These are phyloP conservation scores for Peronospora farinosa DNA, from an alignment of 352 stramenopile species.

Conservation along the genomic window DNA sequence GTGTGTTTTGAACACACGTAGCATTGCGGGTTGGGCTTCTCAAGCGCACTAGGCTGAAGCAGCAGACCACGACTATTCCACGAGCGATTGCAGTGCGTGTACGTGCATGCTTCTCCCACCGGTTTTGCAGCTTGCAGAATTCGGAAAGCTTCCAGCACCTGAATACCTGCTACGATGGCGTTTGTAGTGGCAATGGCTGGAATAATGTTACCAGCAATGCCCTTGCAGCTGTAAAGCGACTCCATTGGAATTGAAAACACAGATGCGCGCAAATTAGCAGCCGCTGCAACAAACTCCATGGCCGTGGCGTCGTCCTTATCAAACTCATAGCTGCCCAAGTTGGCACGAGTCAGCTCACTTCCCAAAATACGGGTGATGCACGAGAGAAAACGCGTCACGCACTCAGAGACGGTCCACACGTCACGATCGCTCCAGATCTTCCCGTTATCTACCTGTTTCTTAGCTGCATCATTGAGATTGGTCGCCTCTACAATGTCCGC, in stretches of 20 bases:
- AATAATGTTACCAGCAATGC: conserved; percentile 99
- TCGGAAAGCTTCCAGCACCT: conserved; percentile 82
- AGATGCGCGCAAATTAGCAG: conserved; percentile 92
- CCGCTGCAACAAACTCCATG: conserved; percentile 97
- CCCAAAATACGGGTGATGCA: conserved; percentile 61
- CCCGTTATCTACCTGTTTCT: conserved; percentile 22
- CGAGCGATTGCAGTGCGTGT: conserved; percentile 91
- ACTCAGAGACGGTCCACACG: conserved; percentile 87
- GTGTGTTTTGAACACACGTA: conserved; percentile 94
- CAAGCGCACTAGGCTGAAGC: conserved; percentile 86
- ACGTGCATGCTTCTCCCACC: conserved; percentile 79
- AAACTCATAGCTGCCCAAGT: conserved; percentile 87
- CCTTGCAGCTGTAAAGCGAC: conserved; percentile 92
- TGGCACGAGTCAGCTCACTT: conserved; percentile 40
- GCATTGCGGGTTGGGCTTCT: conserved; percentile 90
- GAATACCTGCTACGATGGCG: conserved; percentile 96
- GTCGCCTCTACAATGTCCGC: conserved; percentile 37
- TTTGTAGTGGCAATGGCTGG: conserved; percentile 99
- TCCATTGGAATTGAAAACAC: conserved; percentile 81
- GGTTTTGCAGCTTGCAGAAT: conserved; percentile 60
- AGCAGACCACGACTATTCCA: conserved; percentile 89
- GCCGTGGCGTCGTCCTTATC: conserved; percentile 96
- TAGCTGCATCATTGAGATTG: conserved; percentile 21
- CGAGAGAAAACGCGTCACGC: conserved; percentile 78
- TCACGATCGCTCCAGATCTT: conserved; percentile 70